Evolutionary conservation across 208 protist genomes (phyloP).

Genomic region (Crithidia bombi): DNA sequence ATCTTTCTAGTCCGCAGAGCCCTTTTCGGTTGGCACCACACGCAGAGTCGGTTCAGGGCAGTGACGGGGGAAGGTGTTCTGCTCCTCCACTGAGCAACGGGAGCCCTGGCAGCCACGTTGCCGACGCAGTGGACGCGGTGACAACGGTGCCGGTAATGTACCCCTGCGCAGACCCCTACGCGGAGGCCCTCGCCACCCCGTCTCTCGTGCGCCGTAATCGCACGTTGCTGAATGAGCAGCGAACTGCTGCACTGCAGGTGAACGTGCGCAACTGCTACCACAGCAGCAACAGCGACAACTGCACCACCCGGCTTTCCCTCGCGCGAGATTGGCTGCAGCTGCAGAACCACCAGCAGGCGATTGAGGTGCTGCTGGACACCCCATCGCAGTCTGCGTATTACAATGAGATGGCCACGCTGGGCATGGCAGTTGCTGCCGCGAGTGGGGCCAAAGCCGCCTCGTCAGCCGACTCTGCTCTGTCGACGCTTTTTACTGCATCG

Average conservation of each 20-base stretch:
- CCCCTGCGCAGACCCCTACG: conserved; percentile 47
- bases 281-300: conserved; percentile 55
- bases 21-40: background rate
- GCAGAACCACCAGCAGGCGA: conserved; percentile 48
- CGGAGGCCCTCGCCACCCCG: conserved; percentile 40
- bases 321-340: conserved; percentile 69
- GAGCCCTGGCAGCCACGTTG: too few species aligned
- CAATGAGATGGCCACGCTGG: conserved; percentile 66
- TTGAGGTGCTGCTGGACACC: conserved; percentile 77
- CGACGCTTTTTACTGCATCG: conserved; percentile 47
- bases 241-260: conserved; percentile 35
- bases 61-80: background rate
- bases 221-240: conserved; percentile 53
- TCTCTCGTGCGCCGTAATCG: conserved; percentile 54
- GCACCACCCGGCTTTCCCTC: conserved; percentile 42
- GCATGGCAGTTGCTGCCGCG: conserved; percentile 61
- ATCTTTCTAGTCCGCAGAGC: background rate
- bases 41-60: background rate
- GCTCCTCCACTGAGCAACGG: too few species aligned
- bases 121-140: background rate
- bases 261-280: conserved; percentile 37
- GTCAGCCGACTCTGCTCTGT: conserved; percentile 26
- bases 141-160: conserved; percentile 36
- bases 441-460: conserved; percentile 10
- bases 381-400: conserved; percentile 57